Base-by-base conservation (phyloP, 2,329 filamentous ascomycete species). In the Pseudogymnoascus sp. region DNA sequence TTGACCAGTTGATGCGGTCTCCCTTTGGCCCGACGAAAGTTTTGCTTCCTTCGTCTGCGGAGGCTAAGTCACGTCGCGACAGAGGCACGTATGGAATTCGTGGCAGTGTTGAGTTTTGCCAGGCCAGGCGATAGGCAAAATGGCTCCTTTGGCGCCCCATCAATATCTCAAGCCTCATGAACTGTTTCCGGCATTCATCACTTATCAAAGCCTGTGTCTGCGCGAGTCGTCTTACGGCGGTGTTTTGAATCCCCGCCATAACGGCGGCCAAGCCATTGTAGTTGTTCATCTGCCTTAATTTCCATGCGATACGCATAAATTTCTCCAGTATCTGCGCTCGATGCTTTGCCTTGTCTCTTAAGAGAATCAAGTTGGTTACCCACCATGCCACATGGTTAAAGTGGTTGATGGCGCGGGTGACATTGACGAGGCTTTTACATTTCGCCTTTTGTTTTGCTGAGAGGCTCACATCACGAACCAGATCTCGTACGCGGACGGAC, bases 201-300 rank as follows among this genome's bases (percentile, higher is more conserved):
- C 89, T 82, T 3, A 97, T 85, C 14, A 97, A 77, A 13, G 89
- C 85, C 65, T 89, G 82, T 0, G 95, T 97, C 69, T 92, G 89
- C 0, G 83, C 79, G 1, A 99, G 83, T 16, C 95, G 88, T 72
- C 95, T 89, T 29, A 99, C 88, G 0, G 92, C 86, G 1, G 90
- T 90, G 64, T 90, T 89, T 72, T 96, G 96, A 71, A 99, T 89
- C 7, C 93, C 95, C 6, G 95, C 93, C 64, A 99, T 84, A 37
- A 99, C 86, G 6, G 95, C 93, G n/a, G 93, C 93, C 1, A 99
- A 80, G 0, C 92, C 90, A 73, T 97, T 97, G 80, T 97, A 99
- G 75, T 99, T 97, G 79, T 97, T 97, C 66, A 96, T 78, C 72
- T 93, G 88, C 40, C 95, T 89, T 60, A 99, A 80, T 77, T 92